Evolutionary conservation across 2,329 filamentous ascomycete genomes (phyloP).

Genomic region (Cytospora piceicola): DNA sequence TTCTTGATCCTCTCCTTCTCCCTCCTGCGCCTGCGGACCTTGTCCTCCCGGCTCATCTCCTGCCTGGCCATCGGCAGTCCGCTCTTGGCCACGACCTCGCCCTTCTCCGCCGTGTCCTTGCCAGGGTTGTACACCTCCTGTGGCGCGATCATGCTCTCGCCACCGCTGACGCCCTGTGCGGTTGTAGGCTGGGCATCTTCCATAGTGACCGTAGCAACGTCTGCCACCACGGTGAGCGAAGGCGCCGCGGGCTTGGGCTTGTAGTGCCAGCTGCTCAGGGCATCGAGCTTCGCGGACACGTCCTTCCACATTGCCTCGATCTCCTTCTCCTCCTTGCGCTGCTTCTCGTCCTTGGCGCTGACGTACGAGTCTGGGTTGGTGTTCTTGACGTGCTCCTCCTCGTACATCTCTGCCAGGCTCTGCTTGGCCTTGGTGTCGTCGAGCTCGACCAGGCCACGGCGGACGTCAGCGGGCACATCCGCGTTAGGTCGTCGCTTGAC

Average conservation of each 20-base stretch:
- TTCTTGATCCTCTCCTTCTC: constrained; percentile 86
- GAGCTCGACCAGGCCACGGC: constrained; percentile 76
- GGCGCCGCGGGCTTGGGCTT: constrained; percentile 83
- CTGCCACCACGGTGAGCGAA: constrained; percentile 83
- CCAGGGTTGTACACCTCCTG: constrained; percentile 92
- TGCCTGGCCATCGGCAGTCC: constrained; percentile 78
- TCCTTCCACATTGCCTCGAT: constrained; percentile 83
- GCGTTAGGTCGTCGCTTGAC: constrained; percentile 79
- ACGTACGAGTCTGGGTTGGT: constrained; percentile 79
- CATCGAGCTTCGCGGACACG: constrained; percentile 79
- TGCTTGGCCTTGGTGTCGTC: constrained; percentile 88
- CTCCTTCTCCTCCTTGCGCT: constrained; percentile 80
- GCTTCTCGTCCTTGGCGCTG: constrained; percentile 80
- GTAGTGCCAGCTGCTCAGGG: constrained; percentile 92
- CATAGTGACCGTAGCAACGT: constrained; percentile 90
- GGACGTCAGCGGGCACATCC: constrained; percentile 60
- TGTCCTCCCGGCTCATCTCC: constrained; percentile 89
- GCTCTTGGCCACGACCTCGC: constrained; percentile 77
- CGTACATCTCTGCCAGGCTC: constrained; percentile 89
- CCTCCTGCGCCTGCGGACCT: constrained; percentile 72
- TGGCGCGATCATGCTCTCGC: constrained; percentile 79
- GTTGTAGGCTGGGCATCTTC: constrained; percentile 92
- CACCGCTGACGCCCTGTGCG: constrained; percentile 71
- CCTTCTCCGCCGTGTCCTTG: constrained; percentile 63
- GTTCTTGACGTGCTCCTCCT: constrained; percentile 83